Conservation (phyloP, 345 rosid genomes). For the Noccaea caerulescens region DNA sequence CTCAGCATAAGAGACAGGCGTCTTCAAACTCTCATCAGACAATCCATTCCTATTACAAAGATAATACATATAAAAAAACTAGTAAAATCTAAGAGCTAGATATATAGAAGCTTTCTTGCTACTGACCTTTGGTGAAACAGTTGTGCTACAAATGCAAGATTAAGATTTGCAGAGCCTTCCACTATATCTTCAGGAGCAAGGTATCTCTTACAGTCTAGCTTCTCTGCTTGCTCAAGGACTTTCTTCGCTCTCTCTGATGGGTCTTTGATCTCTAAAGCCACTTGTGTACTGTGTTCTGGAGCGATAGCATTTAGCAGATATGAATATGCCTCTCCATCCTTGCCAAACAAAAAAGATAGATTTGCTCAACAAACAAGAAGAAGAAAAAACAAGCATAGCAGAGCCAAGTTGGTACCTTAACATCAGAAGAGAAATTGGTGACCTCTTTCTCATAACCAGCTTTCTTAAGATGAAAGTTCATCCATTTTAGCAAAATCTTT, state of each 20-base stretch:
- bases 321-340: conserved; percentile 93
- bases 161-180: conserved; percentile 93
- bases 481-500: conserved; percentile 85
- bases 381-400: not conserved
- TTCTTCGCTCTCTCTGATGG: conserved; percentile 70
- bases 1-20: conserved; percentile 56
- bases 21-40: conserved; percentile 55
- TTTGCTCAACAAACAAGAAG: not conserved
- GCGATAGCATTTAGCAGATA: conserved; percentile 78
- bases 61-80: not conserved
- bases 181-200: conserved; percentile 80
- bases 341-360: conserved; percentile 28
- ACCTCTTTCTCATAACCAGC: conserved; percentile 77
- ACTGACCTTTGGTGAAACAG: conserved; percentile 74
- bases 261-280: conserved; percentile 53
- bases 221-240: conserved; percentile 84
- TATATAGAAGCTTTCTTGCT: conserved; percentile 23
- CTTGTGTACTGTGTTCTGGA: conserved; percentile 59
- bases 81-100: not conserved
- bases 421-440: conserved; percentile 83
- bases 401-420: conserved; percentile 62
- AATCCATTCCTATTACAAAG: conserved; percentile 70
- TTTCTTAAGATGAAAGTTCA: conserved; percentile 92
- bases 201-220: conserved; percentile 74
- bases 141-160: conserved; percentile 92